Conservation (phyloP, 2,329 filamentous ascomycete genomes). For the Cladosporium sphaerospermum region DNA sequence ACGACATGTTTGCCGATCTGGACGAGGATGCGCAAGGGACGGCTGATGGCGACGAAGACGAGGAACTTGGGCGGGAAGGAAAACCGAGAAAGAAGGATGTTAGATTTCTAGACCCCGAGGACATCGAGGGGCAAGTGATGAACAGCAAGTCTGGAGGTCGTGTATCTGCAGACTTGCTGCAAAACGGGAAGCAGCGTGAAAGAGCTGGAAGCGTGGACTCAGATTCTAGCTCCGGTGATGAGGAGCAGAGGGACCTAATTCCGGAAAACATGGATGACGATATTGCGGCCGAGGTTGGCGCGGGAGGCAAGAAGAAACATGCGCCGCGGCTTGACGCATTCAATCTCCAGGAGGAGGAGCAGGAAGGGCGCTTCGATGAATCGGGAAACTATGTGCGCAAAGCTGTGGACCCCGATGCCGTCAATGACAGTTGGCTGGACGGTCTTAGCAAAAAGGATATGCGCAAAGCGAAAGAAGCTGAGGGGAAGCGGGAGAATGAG, state of each 20-base stretch:
- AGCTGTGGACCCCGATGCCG: conserved; percentile 78
- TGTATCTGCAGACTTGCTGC: conserved; percentile 53
- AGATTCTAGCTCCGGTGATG: conserved; percentile 41
- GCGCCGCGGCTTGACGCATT: conserved; percentile 94
- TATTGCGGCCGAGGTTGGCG: conserved; percentile 82
- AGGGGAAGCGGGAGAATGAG: conserved; percentile 77
- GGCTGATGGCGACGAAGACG: conserved; percentile 47
- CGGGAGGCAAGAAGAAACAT: conserved; percentile 84
- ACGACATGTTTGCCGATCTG: conserved; percentile 77
- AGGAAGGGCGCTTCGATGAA: conserved; percentile 89
- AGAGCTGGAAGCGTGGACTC: conserved; percentile 29
- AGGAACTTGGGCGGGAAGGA: conserved; percentile 45
- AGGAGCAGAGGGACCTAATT: conserved; percentile 61
- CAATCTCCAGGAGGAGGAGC: conserved; percentile 84
- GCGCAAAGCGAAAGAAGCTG: conserved; percentile 76
- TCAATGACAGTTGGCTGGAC: conserved; percentile 88
- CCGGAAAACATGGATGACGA: conserved; percentile 54
- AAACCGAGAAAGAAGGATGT: conserved; percentile 60
- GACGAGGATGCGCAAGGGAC: conserved; percentile 47
- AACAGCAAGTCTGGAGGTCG: conserved; percentile 68
- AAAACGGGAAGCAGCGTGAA: conserved; percentile 42
- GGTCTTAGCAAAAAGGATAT: conserved; percentile 93
- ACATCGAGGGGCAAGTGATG: conserved; percentile 75
- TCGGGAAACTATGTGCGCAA: conserved; percentile 87
- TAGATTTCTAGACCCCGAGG: conserved; percentile 52